phyloP scores from a whole-genome alignment of 2,329 filamentous ascomycete species.

The Cyclaneusma minus region DNA sequence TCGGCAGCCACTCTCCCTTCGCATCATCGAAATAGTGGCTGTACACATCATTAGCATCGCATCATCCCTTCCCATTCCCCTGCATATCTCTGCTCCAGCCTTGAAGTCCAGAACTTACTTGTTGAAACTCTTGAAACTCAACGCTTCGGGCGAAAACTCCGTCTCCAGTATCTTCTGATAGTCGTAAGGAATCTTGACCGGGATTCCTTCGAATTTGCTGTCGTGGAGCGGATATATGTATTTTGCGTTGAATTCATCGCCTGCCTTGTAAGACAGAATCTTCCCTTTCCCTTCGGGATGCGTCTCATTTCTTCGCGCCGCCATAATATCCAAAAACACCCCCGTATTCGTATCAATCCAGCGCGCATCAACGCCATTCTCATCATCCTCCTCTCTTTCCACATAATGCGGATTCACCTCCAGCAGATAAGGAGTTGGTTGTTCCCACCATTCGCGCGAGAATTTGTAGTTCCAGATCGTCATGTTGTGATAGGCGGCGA shows the following conservation, averaged over 20 bases:
- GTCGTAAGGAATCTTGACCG: constrained; percentile 48
- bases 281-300: constrained; percentile 26
- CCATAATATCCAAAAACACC: constrained; percentile 74
- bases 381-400: constrained; percentile 45
- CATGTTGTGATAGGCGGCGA: constrained; percentile 31
- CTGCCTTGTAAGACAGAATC: constrained; percentile 35
- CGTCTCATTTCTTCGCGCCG: constrained; percentile 30
- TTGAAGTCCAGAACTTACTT: constrained; percentile 24
- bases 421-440: constrained; percentile 61
- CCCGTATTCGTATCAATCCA: constrained; percentile 69
- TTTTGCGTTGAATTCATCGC: constrained; percentile 33
- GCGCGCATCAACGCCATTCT: constrained; percentile 71
- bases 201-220: constrained; percentile 50
- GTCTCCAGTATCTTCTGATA: constrained; percentile 41
- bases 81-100: too few species aligned
- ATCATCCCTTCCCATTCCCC: too few species aligned
- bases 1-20: constrained; percentile 21
- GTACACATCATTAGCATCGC: constrained; percentile 6
- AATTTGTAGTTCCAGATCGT: constrained; percentile 18
- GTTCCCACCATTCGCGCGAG: constrained; percentile 24
- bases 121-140: constrained; percentile 34
- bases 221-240: constrained; percentile 55
- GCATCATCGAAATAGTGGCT: constrained; percentile 27
- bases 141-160: constrained; percentile 37
- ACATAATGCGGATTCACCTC: constrained; percentile 62